Evolutionary conservation across 441 rosid genomes (phyloP).

Genomic region (Jatropha multifida): DNA sequence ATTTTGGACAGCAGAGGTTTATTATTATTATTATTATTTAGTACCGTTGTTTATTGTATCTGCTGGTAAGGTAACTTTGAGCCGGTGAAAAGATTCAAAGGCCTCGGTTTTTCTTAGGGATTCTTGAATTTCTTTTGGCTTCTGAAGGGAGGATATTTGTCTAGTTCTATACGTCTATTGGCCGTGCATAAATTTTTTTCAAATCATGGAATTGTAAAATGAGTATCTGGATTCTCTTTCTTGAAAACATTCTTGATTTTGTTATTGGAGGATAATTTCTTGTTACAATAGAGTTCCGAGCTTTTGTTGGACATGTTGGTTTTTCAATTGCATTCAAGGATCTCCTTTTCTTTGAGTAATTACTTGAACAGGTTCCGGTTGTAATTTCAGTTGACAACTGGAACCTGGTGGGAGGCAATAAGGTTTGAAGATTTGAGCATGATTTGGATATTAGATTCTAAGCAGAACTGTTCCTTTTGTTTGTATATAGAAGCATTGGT

Average conservation of each 20-base stretch:
- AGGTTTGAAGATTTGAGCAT: not conserved
- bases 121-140: not conserved
- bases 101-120: not conserved
- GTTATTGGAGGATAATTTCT: not conserved
- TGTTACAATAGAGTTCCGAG: not conserved
- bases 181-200: not conserved
- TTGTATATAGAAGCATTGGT: not conserved
- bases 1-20: not conserved
- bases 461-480: not conserved
- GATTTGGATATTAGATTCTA: not conserved
- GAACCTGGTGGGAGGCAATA: slow-evolving; percentile 1
- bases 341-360: not conserved
- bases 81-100: not conserved
- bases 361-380: not conserved
- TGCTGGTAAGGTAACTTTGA: not conserved
- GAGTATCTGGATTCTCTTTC: slow-evolving; percentile 6
- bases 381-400: slow-evolving; percentile 3
- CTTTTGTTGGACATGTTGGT: slow-evolving; percentile 1
- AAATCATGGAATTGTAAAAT: not conserved
- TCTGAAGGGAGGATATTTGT: not conserved
- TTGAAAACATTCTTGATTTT: slow-evolving; percentile 3
- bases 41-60: slow-evolving; percentile 3
- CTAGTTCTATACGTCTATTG: not conserved
- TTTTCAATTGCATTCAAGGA: not conserved
- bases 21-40: not conserved